Percentiles rank a stretch among this genome's conserved stretches.
These are phyloP conservation scores for Phlebiopsis gigantea DNA, from an alignment of 768 basidiomycete species.

Conservation along the genomic window DNA sequence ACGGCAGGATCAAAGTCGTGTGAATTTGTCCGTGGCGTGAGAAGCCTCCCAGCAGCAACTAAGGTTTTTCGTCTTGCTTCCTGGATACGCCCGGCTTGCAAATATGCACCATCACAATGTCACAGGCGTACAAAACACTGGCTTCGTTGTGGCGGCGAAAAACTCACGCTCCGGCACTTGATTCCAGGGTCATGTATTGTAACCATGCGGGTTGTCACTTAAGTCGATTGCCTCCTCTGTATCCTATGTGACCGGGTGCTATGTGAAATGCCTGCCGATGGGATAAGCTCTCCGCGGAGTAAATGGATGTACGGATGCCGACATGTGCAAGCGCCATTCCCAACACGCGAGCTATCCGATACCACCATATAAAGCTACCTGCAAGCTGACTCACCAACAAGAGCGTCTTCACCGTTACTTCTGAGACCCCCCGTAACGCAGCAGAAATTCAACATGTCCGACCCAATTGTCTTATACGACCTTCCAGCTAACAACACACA, in stretches of 20 bases:
- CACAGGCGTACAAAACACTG: too few relatives aligned
- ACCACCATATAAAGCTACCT: neutral
- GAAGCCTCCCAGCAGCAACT: neutral
- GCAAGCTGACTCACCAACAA: neutral
- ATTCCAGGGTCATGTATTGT: too few relatives aligned
- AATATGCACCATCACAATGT: too few relatives aligned
- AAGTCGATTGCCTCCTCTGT: too few relatives aligned
- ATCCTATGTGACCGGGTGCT: too few relatives aligned
- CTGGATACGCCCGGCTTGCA: neutral
- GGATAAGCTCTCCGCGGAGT: too few relatives aligned
- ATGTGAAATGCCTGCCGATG: neutral
- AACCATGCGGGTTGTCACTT: too few relatives aligned
- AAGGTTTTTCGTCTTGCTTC: neutral
- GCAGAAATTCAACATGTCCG: neutral
- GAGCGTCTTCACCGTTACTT: neutral
- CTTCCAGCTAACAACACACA: constrained; percentile 23
- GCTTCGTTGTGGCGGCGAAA: too few relatives aligned
- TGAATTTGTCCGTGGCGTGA: neutral
- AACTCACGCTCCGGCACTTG: too few relatives aligned
- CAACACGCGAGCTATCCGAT: neutral
- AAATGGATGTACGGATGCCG: neutral
- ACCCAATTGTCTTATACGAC: constrained; percentile 13
- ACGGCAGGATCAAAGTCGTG: neutral
- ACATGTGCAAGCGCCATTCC: neutral
- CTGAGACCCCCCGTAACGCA: neutral